Evolutionary conservation across 2,329 filamentous ascomycete species (phyloP).

Genomic region (Fusarium brachygibbosum): DNA sequence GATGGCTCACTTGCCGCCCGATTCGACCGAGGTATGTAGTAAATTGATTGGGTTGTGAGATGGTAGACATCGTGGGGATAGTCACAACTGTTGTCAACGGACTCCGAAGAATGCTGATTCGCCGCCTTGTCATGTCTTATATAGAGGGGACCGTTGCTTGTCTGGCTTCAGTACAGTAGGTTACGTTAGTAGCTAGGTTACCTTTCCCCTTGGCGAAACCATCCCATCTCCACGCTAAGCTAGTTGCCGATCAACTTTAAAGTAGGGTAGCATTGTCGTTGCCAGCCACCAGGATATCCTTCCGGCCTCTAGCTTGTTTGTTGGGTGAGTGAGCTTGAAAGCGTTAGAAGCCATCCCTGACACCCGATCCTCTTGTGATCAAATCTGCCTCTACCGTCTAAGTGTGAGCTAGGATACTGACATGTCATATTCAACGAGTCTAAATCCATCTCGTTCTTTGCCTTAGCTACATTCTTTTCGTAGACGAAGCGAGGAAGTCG

Average conservation of each 20-base stretch:
- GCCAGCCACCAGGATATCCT: conserved; percentile 22
- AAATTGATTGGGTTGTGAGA: background rate
- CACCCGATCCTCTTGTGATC: background rate
- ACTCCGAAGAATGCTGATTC: background rate
- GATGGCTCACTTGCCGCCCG: background rate
- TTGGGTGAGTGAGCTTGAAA: background rate
- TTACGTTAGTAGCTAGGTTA: too few species aligned
- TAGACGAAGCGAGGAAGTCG: background rate
- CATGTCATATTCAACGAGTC: background rate
- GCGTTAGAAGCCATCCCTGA: background rate
- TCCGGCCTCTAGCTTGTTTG: background rate
- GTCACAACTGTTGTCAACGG: background rate
- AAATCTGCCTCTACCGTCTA: background rate
- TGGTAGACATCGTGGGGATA: background rate
- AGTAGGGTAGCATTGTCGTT: conserved; percentile 24
- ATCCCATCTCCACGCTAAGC: conserved; percentile 1
- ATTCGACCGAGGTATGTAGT: background rate
- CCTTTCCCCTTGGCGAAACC: conserved; percentile 3
- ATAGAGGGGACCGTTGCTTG: conserved; percentile 1
- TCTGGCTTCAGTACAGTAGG: too few species aligned
- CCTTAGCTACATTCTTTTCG: background rate
- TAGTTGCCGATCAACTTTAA: conserved; percentile 22
- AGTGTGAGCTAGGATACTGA: background rate
- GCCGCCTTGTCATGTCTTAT: background rate
- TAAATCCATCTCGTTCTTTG: background rate